Conservation (phyloP, 306 rosid species). For the Lathyrus sativus region DNA sequence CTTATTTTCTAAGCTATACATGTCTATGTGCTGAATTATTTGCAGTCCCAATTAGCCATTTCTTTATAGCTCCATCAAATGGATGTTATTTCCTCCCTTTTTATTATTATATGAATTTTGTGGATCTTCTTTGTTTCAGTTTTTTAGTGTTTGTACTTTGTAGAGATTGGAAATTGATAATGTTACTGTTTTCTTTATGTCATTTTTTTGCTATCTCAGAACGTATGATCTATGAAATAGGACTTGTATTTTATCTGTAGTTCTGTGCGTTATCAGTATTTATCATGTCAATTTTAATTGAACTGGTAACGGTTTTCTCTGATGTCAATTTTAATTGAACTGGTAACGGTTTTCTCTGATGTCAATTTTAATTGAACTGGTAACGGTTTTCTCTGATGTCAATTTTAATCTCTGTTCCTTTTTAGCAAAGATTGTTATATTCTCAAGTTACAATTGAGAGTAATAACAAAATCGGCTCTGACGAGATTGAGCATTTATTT, state of each 20-base stretch:
- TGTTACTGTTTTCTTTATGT: neutral
- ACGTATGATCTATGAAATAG: neutral
- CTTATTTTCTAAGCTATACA: neutral
- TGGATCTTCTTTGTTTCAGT: neutral
- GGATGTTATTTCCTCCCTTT: neutral
- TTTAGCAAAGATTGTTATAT: neutral
- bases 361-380: constrained; percentile 21
- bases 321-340: constrained; percentile 20
- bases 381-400: constrained; percentile 7
- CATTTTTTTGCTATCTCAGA: constrained; percentile 1
- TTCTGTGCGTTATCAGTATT: neutral
- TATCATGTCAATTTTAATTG: constrained; percentile 16
- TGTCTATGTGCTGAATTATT: neutral
- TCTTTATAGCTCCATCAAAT: neutral
- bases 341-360: constrained; percentile 10
- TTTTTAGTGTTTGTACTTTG: neutral
- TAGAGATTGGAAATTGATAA: neutral
- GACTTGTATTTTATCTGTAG: constrained; percentile 8
- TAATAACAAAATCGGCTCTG: neutral
- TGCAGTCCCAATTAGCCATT: neutral
- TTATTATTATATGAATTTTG: neutral
- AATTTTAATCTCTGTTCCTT: no score
- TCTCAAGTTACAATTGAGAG: neutral
- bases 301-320: constrained; percentile 12
- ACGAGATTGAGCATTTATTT: constrained; percentile 24